phyloP scores from a whole-genome alignment of 306 rosid genomes.

The Rosa lucieae region DNA sequence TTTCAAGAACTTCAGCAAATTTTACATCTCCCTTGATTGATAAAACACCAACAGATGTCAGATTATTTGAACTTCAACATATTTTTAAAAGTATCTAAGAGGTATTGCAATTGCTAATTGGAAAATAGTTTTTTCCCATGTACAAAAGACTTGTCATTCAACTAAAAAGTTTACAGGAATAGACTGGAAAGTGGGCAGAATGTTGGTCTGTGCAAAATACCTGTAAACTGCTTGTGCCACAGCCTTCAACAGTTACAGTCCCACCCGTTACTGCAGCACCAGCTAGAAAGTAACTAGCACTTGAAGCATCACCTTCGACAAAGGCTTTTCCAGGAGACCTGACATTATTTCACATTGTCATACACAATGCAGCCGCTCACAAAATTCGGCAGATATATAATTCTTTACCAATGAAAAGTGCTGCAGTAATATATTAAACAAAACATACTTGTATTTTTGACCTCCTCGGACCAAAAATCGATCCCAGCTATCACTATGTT shows the following conservation, averaged over 20 bases:
- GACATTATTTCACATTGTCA: constrained; percentile 22
- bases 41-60: constrained; percentile 13
- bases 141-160: background rate
- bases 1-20: constrained; percentile 96
- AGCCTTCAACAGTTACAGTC: constrained; percentile 91
- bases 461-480: constrained; percentile 83
- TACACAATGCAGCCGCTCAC: constrained; percentile 14
- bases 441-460: constrained; percentile 93
- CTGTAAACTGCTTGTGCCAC: constrained; percentile 99
- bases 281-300: constrained; percentile 99
- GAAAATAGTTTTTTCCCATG: background rate
- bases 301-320: constrained; percentile 99
- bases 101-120: background rate
- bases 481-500: constrained; percentile 81
- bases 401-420: background rate
- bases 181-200: background rate
- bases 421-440: constrained; percentile 14
- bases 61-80: background rate
- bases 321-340: constrained; percentile 95
- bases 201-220: constrained; percentile 38
- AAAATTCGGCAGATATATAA: constrained; percentile 12
- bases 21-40: constrained; percentile 85
- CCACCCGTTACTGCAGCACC: constrained; percentile 99
- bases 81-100: background rate
- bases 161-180: background rate